phyloP scores from a whole-genome alignment of 768 basidiomycete species.

The Glaciozyma antarctica region DNA sequence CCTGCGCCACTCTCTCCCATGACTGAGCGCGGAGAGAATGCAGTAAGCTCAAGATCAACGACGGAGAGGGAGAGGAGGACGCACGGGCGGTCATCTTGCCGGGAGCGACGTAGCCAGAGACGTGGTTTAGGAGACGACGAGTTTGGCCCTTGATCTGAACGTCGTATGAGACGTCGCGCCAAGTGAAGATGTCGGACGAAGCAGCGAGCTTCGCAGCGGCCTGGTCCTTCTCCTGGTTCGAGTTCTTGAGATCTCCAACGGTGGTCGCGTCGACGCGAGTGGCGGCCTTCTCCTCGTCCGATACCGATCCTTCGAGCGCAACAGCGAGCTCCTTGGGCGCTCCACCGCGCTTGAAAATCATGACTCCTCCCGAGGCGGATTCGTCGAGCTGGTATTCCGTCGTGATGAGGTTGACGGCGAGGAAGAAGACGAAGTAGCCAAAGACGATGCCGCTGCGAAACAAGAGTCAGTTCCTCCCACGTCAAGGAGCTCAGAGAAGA shows the following conservation, averaged over 20 bases:
- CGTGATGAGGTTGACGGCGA: slow-evolving; percentile 34
- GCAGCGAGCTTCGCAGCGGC: slow-evolving; percentile 16
- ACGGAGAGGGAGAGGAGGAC: not conserved
- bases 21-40: not conserved
- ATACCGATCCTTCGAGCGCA: slow-evolving; percentile 15
- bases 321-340: slow-evolving; percentile 38
- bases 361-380: slow-evolving; percentile 20
- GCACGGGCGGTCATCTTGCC: slow-evolving; percentile 41
- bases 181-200: slow-evolving; percentile 29
- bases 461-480: not conserved
- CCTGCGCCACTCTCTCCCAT: slow-evolving; percentile 46
- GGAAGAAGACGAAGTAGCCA: slow-evolving; percentile 36
- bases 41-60: not conserved
- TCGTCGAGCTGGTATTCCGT: slow-evolving; percentile 37
- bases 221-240: slow-evolving; percentile 7
- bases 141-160: slow-evolving; percentile 17
- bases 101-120: slow-evolving; percentile 43
- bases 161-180: slow-evolving; percentile 23
- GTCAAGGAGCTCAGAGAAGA: too few relatives aligned
- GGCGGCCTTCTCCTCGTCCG: slow-evolving; percentile 17
- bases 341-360: slow-evolving; percentile 35
- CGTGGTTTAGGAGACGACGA: slow-evolving; percentile 18
- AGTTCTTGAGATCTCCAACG: slow-evolving; percentile 2
- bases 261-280: not conserved
- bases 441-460: slow-evolving; percentile 15